phyloP scores from a whole-genome alignment of 2,329 filamentous ascomycete species.

The Lecanicillium sp. region DNA sequence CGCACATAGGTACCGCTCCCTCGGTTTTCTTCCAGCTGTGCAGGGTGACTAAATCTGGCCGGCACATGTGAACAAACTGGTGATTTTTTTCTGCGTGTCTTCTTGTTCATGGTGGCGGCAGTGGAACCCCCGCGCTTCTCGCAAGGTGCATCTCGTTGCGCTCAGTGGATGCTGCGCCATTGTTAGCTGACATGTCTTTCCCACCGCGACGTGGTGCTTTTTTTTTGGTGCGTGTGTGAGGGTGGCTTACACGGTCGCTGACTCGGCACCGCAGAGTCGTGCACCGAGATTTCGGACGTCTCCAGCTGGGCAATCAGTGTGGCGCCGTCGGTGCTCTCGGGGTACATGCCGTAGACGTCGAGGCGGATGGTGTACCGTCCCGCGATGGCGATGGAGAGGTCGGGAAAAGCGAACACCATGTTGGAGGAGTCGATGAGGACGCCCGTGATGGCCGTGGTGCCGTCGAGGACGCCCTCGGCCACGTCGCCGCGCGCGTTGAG shows the following conservation, averaged over 20 bases:
- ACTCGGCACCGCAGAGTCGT: constrained; percentile 10
- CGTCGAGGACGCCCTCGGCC: constrained; percentile 18
- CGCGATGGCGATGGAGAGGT: constrained; percentile 19
- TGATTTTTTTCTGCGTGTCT: background rate
- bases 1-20: background rate
- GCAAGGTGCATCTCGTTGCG: constrained; percentile 8
- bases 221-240: background rate
- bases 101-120: constrained; percentile 11
- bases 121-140: constrained; percentile 14
- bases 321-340: constrained; percentile 13
- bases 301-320: constrained; percentile 17
- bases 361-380: constrained; percentile 24
- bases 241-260: constrained; percentile 9
- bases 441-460: constrained; percentile 19
- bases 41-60: background rate
- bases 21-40: background rate
- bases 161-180: constrained; percentile 14
- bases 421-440: constrained; percentile 14
- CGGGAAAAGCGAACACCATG: constrained; percentile 22
- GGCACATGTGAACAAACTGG: no score
- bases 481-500: constrained; percentile 17
- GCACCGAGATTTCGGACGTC: constrained; percentile 16
- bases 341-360: constrained; percentile 23
- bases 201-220: no score
- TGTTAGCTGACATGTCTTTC: constrained; percentile 2